A percentile compares a stretch with the other conserved stretches of the same genome.
phyloP scores from a whole-genome alignment of 352 stramenopile species.

The Pythium folliculosum region DNA sequence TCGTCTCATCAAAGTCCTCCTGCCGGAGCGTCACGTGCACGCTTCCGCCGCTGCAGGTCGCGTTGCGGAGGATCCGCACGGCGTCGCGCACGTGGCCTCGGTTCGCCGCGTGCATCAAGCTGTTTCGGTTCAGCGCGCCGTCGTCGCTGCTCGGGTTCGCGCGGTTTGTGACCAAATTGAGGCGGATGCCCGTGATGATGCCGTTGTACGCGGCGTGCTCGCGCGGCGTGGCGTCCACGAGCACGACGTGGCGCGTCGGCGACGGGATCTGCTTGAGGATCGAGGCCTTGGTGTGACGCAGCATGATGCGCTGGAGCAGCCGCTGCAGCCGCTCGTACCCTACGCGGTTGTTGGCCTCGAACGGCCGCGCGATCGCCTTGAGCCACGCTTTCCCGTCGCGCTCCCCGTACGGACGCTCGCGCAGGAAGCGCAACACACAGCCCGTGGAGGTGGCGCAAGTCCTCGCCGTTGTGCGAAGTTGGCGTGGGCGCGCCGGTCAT shows the following conservation, averaged over 20 bases:
- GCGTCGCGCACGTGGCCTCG: too few species aligned
- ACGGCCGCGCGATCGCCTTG: slow-evolving; percentile 74
- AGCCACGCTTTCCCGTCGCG: slow-evolving; percentile 71
- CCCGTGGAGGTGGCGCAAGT: slow-evolving; percentile 89
- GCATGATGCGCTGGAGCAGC: slow-evolving; percentile 91
- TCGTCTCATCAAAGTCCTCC: slow-evolving; percentile 52
- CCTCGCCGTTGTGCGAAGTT: slow-evolving; percentile 80
- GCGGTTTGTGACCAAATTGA: slow-evolving; percentile 50
- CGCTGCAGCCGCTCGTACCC: slow-evolving; percentile 77
- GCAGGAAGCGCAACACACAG: slow-evolving; percentile 91
- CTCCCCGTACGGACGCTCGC: slow-evolving; percentile 85
- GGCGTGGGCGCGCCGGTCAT: slow-evolving; percentile 97
- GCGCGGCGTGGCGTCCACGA: slow-evolving; percentile 63
- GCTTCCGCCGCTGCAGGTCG: slow-evolving; percentile 53
- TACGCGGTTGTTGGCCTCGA: slow-evolving; percentile 56
- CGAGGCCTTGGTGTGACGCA: slow-evolving; percentile 94
- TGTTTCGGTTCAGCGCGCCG: slow-evolving; percentile 62
- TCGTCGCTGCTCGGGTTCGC: slow-evolving; percentile 74
- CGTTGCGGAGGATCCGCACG: slow-evolving; percentile 35
- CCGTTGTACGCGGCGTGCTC: slow-evolving; percentile 79
- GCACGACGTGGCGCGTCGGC: slow-evolving; percentile 33
- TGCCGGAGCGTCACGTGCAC: slow-evolving; percentile 48
- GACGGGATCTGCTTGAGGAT: slow-evolving; percentile 61
- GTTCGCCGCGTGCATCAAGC: too few species aligned
- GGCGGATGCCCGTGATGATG: slow-evolving; percentile 57